Percentiles rank a stretch among this genome's conserved stretches.
Evolutionary conservation across 176 grass and related monocot species (phyloP).

Genomic region (Oryza meridionalis): DNA sequence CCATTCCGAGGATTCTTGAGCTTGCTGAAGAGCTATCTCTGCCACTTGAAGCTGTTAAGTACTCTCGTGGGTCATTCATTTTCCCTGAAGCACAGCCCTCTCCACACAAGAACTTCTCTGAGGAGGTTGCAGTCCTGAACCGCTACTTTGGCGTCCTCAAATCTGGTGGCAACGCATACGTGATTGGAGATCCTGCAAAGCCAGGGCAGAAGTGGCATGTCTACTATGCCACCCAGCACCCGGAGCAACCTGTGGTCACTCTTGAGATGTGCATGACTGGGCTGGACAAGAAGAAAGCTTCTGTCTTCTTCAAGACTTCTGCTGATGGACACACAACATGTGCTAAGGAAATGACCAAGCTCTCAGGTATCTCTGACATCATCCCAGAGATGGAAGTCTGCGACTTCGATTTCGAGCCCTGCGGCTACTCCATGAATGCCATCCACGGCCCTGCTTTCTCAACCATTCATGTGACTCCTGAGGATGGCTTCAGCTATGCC

Average conservation of each 20-base stretch:
- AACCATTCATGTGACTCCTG: constrained; percentile 62
- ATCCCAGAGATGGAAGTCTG: constrained; percentile 62
- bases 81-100: constrained; percentile 61
- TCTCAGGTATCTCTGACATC: constrained; percentile 54
- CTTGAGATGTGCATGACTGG: constrained; percentile 68
- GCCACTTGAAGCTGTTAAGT: constrained; percentile 51
- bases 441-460: constrained; percentile 49
- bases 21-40: constrained; percentile 44
- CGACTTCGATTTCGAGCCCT: constrained; percentile 56
- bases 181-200: constrained; percentile 51
- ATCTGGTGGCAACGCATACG: constrained; percentile 51
- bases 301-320: constrained; percentile 56
- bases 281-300: constrained; percentile 43
- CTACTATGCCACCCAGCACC: constrained; percentile 50
- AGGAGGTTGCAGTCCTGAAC: constrained; percentile 53
- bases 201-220: constrained; percentile 51
- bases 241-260: constrained; percentile 44
- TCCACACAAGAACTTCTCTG: constrained; percentile 56
- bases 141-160: constrained; percentile 47
- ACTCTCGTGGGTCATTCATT: constrained; percentile 60
- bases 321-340: constrained; percentile 40
- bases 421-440: constrained; percentile 66
- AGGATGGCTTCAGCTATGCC: constrained; percentile 62
- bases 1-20: constrained; percentile 58
- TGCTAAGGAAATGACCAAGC: constrained; percentile 59